Base-by-base conservation (phyloP, 768 basidiomycete species). In the Trametes punicea region DNA sequence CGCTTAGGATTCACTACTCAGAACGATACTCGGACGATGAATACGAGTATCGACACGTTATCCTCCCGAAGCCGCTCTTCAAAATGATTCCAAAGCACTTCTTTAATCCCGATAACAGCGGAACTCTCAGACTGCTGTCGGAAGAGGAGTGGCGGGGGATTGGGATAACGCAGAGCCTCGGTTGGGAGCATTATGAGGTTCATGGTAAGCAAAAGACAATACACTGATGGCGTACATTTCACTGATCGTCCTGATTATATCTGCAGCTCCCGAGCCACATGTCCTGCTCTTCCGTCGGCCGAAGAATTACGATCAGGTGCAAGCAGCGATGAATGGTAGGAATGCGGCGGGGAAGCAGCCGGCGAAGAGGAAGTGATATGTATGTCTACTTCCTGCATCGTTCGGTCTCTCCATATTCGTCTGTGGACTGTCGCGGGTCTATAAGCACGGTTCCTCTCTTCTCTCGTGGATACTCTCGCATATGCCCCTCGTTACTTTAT, bases 131-230 rank as follows among this genome's bases (percentile, higher is more conserved):
- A 3, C 81, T 98, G 38, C 75, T 98, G 54, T 70, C 81, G 3
- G 96, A 99, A 68, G 73, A 80, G 39, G 97, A 99, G 72, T 99
- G 96, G 96, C 81, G 96, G 69, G 90, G 90, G 0, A 93, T 99
- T 53, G 96, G 96, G 8, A 96, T 98, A 60, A 90, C 88, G 38
- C 96, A 99, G 73, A 94, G 91, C 71, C 76, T 96, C 21, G 95
- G 95, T 3, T 98, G 95, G 94, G 90, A 92, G 67, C 94, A 97
- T 65, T 98, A 95, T 65, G 94, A 95, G 76, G 90, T 95, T n/a
- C 95, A 98, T 66, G 90, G 93, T 88, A 15, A 9, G 34, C 34
- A 36, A 8, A 60, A 60, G n/a, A n/a, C n/a, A n/a, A 79, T 60
- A 20, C 33, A n/a, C 7, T 30, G 5, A 13, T 34, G n/a, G 11